Base-by-base conservation (phyloP, 1,284 basidiomycete genomes). In the Uromyces viciae-fabae region DNA sequence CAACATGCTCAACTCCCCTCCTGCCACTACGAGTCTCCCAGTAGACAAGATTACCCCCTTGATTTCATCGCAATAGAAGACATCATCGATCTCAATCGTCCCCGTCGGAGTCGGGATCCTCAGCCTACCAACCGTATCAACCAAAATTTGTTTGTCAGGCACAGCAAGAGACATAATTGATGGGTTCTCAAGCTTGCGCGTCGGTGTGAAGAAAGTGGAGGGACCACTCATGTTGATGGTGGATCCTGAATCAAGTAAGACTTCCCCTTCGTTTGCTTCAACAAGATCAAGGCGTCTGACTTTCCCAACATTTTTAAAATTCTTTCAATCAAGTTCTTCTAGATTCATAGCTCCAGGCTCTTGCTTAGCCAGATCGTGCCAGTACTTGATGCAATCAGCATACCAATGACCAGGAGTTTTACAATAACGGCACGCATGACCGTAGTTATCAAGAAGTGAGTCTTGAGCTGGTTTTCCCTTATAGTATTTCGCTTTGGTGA, bases 41-140 rank as follows among this genome's bases (percentile, higher is more conserved):
- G 40, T 46, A 11, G 66, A 69, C 1, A 69, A 25, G 28, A 69
- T 69, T 14, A 42, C 19, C 40, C 66, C 66, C 28, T 69, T 46
- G 1, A 69, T 25, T 46, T 40, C 66, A 3, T 43, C n/a, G 17
- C 66, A 69, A 25, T 14, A 69, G 25, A n/a, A 69, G 1, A 69
- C 40, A 2, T 46, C 66, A 3, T 46, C 40, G 25, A 69, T 42
- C 40, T n/a, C 38, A 3, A 69, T 43, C 19, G 7, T 28, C 40
- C 66, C 66, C 40, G n/a, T 69, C 66, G 5, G 14, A 15, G 66
- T 69, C 42, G 66, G 66, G 22, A 69, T 69, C 25, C 28, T 69
- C 66, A 69, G 17, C 3, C 40, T 69, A 31, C 60, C 28, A 17
- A 62, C 31, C 25, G 17, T 31, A 2, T 31, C 7, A 15, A 69